phyloP scores from a whole-genome alignment of 768 basidiomycete species.

The Sporobolomyces phaffii region DNA sequence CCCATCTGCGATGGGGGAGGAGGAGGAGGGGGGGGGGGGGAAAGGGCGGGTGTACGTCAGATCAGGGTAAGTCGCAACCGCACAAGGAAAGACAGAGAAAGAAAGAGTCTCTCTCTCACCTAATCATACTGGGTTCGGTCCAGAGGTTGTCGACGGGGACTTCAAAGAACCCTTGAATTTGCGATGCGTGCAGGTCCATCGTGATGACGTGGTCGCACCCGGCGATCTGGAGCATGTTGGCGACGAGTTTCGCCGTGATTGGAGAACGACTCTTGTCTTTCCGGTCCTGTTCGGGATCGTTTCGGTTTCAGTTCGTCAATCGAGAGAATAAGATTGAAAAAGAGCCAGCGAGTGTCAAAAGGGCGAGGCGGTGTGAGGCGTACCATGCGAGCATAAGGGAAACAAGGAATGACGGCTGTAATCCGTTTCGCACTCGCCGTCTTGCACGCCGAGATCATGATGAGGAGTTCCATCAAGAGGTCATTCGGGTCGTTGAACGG shows the following conservation, averaged over 20 bases:
- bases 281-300: conserved; percentile 86
- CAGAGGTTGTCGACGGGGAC: conserved; percentile 97
- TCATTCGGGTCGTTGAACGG: conserved; percentile 79
- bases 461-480: conserved; percentile 95
- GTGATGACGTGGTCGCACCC: conserved; percentile 98
- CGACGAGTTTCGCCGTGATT: conserved; percentile 95
- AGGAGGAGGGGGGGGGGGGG: too few species aligned
- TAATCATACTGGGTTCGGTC: conserved; percentile 89
- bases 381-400: conserved; percentile 72
- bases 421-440: conserved; percentile 73
- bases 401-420: conserved; percentile 96
- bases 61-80: too few species aligned
- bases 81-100: too few species aligned
- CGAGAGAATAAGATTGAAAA: too few species aligned
- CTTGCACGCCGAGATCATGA: conserved; percentile 96
- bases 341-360: too few species aligned
- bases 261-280: conserved; percentile 94
- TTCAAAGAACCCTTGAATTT: conserved; percentile 98
- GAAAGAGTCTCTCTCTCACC: too few species aligned
- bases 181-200: conserved; percentile 96
- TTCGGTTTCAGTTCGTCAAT: too few species aligned
- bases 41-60: too few species aligned
- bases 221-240: conserved; percentile 94
- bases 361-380: neutral
- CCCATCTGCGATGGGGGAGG: conserved; percentile 54